Base-by-base conservation (phyloP, 306 rosid species). In the Quercus mongolica region DNA sequence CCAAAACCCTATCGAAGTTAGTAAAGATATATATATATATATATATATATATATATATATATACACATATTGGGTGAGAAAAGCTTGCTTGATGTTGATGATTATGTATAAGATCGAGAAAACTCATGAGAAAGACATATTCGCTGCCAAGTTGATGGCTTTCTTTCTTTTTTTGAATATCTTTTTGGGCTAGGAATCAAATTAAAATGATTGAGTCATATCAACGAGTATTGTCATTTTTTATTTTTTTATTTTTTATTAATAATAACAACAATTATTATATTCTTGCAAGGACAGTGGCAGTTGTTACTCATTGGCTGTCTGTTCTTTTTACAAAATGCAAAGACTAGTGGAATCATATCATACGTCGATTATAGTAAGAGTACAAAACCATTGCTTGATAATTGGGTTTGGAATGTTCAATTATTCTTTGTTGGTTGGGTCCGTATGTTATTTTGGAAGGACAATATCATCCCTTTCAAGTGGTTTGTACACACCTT, bases 1-100 rank as follows among this genome's bases (percentile, higher is more conserved):
- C 76, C 74, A 84, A 73, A 74, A 38, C 80, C 80, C 82, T 79
- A 74, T 76, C 81, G 49, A 69, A 67, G 83, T 30, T 55, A 46
- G 78, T 70, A 35, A 63, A 75, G 84, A 69, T 74, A 81, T 38
- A 38, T 7, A 38, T 38, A 38, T 35, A 5, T 1, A 35, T 74
- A 81, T 38, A 38, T 7, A 69, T 74, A 81, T 38, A 38, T 7
- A n/a, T n/a, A n/a, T 76, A 77, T 1, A 35, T 1, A 35, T 0
- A 35, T 0, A 35, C 2, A 6, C 6, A 38, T 38, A 38, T 38
- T 7, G 46, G 11, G 44, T 69, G 69, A 64, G 73, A 76, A 80
- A 31, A 74, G 84, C 83, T 79, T 78, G 83, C 63, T 38, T 59
- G 62, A 46, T 49, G 54, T 49, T 12, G 54, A 49, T 49, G 54